Base-by-base conservation (phyloP, 106 monocot genomes). In the Xerophyta viscosa region DNA sequence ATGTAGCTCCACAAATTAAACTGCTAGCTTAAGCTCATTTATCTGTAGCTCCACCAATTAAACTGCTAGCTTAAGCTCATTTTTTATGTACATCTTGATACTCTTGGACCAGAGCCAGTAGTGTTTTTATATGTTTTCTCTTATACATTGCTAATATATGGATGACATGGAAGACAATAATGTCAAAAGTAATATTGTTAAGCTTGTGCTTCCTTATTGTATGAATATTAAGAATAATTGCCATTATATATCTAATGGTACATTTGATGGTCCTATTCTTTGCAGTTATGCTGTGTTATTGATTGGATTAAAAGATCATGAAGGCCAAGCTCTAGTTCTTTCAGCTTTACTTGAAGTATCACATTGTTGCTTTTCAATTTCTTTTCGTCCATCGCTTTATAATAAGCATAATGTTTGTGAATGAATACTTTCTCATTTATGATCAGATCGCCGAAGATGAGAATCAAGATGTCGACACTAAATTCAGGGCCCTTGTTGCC, bases 251-350 rank as follows among this genome's bases (percentile, higher is more conserved):
- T 6, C 33, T 33, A 6, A 33, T 6, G 11, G 5, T 37, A 29
- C 45, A 14, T 67, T 46, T 28, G 4, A 3, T 44, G 23, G 9
- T 24, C 6, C 28, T 42, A 51, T 57, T 41, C 50, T 48, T 56
- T 73, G 42, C 37, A 98, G 96, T 50, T 90, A 82, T 79, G 61
- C 79, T 24, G 85, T 90, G 29, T 74, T 98, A 22, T 57, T 86
- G 31, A 75, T 77, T 49, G 71, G 86, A 37, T 42, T 57, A 27
- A 98, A 90, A 54, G 74, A 86, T 71, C 48, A 74, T 57, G 66
- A 85, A 62, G 71, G 78, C 2, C 96, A 90, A 75, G 69, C 75
- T 54, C 89, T 89, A 66, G 68, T 98, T 62, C 79, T 98, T 25
- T 79, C 86, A 47, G 89, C 82, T 24, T 78, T 85, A 60, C 73